phyloP scores from a whole-genome alignment of 768 basidiomycete species.

The Daedaleopsis nitida region DNA sequence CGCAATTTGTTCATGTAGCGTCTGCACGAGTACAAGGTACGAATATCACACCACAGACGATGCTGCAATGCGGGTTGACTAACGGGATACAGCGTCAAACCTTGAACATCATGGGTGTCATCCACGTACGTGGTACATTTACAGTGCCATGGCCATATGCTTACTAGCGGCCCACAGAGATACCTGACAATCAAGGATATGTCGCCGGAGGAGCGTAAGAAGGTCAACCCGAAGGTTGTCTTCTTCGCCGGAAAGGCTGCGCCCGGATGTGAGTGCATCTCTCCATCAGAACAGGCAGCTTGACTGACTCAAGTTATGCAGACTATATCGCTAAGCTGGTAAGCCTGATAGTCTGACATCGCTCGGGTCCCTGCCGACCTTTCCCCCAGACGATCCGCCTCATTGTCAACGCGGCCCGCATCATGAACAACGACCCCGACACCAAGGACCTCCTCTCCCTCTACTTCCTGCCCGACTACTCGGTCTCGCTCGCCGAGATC shows the following conservation, averaged over 20 bases:
- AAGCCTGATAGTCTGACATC: slow-evolving; percentile 10
- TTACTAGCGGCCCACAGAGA: slow-evolving; percentile 47
- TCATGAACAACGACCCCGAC: slow-evolving; percentile 69
- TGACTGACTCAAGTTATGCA: slow-evolving; percentile 29
- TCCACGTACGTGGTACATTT: slow-evolving; percentile 59
- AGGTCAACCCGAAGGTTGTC: slow-evolving; percentile 82
- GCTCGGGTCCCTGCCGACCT: not conserved
- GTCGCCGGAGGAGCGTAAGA: slow-evolving; percentile 77
- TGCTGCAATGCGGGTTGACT: not conserved
- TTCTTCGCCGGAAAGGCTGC: slow-evolving; percentile 99
- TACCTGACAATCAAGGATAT: slow-evolving; percentile 82
- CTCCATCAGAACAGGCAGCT: not conserved
- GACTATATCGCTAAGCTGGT: slow-evolving; percentile 93
- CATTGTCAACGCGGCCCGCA: slow-evolving; percentile 18
- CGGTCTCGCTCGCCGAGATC: slow-evolving; percentile 79
- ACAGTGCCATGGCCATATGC: not conserved
- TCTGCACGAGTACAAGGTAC: slow-evolving; percentile 90
- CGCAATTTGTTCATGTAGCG: slow-evolving; percentile 51
- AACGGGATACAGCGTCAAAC: slow-evolving; percentile 71
- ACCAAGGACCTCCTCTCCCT: slow-evolving; percentile 84
- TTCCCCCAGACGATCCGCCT: slow-evolving; percentile 76
- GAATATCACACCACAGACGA: slow-evolving; percentile 3
- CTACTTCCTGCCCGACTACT: slow-evolving; percentile 97
- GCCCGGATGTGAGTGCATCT: slow-evolving; percentile 70
- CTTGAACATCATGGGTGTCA: slow-evolving; percentile 88